phyloP scores from a whole-genome alignment of 805 yeast species.

The Priceomyces castillae region DNA sequence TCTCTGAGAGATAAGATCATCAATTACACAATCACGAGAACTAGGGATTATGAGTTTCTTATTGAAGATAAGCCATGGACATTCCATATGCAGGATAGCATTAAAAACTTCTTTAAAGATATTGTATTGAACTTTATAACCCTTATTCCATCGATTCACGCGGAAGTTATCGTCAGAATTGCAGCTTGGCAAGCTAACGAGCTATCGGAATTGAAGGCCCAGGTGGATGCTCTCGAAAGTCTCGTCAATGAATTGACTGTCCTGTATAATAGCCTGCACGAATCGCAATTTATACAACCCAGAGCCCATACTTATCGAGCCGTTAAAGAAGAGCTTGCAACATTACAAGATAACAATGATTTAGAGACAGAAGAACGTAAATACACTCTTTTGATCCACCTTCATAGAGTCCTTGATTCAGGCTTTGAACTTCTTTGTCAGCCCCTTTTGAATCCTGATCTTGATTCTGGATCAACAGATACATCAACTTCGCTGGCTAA shows the following conservation, averaged over 20 bases:
- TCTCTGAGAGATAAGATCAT: slow-evolving; percentile 12
- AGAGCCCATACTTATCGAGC: slow-evolving; percentile 1
- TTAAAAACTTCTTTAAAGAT: slow-evolving; percentile 19
- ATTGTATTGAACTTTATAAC: slow-evolving; percentile 14
- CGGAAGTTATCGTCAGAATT: slow-evolving; percentile 10
- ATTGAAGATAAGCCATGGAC: slow-evolving; percentile 8
- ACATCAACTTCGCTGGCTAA: background rate
- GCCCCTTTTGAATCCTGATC: background rate
- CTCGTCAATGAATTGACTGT: slow-evolving; percentile 9
- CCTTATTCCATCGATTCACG: slow-evolving; percentile 15
- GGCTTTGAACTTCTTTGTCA: background rate
- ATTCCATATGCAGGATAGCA: slow-evolving; percentile 7
- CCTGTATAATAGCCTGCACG: slow-evolving; percentile 8
- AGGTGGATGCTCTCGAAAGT: slow-evolving; percentile 2
- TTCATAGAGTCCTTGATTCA: background rate
- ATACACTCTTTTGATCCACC: background rate
- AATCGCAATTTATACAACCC: slow-evolving; percentile 8
- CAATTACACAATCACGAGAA: slow-evolving; percentile 14
- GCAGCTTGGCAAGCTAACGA: slow-evolving; percentile 18
- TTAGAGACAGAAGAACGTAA: background rate
- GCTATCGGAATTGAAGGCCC: slow-evolving; percentile 12
- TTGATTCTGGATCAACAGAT: background rate
- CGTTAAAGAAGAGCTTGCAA: background rate
- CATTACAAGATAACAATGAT: background rate
- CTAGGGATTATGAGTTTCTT: slow-evolving; percentile 22